A percentile compares a stretch with the other conserved stretches of the same genome.
These are phyloP conservation scores for Plasmodium falciparum DNA, from an alignment of 169 alveolate genomes.

Conservation along the genomic window DNA sequence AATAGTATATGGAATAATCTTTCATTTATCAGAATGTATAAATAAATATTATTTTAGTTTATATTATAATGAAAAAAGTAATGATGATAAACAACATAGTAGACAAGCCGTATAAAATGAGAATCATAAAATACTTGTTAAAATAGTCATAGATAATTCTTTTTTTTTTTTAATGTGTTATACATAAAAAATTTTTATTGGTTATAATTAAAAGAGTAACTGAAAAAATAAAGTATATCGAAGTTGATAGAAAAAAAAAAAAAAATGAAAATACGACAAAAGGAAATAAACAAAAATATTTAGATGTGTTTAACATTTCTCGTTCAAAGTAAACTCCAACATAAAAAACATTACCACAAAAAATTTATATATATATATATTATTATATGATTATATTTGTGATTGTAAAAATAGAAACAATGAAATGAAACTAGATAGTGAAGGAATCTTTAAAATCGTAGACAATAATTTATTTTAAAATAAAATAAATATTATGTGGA, in stretches of 20 bases:
- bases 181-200: not conserved
- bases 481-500: slow-evolving; percentile 56
- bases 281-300: slow-evolving; percentile 35
- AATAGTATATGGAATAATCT: slow-evolving; percentile 58
- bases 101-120: slow-evolving; percentile 40
- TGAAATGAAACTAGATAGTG: slow-evolving; percentile 45
- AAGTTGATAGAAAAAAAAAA: slow-evolving; percentile 33
- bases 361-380: not conserved
- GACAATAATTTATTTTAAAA: slow-evolving; percentile 41
- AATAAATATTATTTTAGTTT: slow-evolving; percentile 35
- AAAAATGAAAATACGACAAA: slow-evolving; percentile 7
- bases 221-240: slow-evolving; percentile 45
- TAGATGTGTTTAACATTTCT: slow-evolving; percentile 27
- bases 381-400: not conserved
- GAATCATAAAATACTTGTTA: not conserved
- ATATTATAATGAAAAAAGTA: slow-evolving; percentile 15
- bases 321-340: slow-evolving; percentile 22
- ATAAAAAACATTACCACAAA: not conserved
- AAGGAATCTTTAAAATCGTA: slow-evolving; percentile 42
- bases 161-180: not conserved
- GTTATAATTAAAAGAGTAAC: slow-evolving; percentile 37
- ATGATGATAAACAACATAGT: slow-evolving; percentile 8
- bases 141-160: not conserved
- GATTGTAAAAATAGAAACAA: slow-evolving; percentile 9
- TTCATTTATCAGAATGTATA: slow-evolving; percentile 38